A percentile compares a stretch with the other conserved stretches of the same genome.
Evolutionary conservation across 2,329 filamentous ascomycete genomes (phyloP).

Genomic region (Ophiobolus disseminans): DNA sequence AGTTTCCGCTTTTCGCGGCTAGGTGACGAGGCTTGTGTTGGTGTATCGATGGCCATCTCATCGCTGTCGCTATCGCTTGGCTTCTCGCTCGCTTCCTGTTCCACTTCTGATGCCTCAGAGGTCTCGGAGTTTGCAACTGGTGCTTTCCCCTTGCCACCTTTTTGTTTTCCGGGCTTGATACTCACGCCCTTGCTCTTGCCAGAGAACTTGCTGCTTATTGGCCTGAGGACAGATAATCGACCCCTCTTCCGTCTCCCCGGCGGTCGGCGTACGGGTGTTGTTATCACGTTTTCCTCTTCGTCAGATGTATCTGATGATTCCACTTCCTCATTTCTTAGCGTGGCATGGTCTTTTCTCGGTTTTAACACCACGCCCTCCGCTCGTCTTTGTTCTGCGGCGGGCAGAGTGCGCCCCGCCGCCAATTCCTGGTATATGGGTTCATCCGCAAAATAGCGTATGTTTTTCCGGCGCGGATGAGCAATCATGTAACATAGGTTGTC

Average conservation of each 20-base stretch:
- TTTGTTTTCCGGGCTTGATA: constrained; percentile 13
- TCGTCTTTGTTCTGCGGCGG: constrained; percentile 39
- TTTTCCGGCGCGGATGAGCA: constrained; percentile 43
- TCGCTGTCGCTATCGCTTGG: constrained; percentile 20
- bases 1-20: constrained; percentile 40
- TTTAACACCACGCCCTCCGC: constrained; percentile 39
- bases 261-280: constrained; percentile 30
- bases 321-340: constrained; percentile 29
- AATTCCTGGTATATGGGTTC: constrained; percentile 46
- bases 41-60: constrained; percentile 38
- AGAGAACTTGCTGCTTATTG: constrained; percentile 44
- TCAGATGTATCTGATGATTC: constrained; percentile 35
- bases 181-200: constrained; percentile 47
- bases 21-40: constrained; percentile 35
- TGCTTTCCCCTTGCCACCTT: constrained; percentile 34
- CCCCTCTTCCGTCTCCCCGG: constrained; percentile 34
- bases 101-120: constrained; percentile 18
- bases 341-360: constrained; percentile 37
- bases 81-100: constrained; percentile 16
- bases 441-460: constrained; percentile 33
- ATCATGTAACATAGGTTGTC: constrained; percentile 49
- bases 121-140: constrained; percentile 21
- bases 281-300: constrained; percentile 23
- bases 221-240: constrained; percentile 44
- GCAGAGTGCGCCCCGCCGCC: constrained; percentile 30